These are phyloP conservation scores for Cicer yamashitae DNA, from an alignment of 306 rosid species.

Conservation along the genomic window DNA sequence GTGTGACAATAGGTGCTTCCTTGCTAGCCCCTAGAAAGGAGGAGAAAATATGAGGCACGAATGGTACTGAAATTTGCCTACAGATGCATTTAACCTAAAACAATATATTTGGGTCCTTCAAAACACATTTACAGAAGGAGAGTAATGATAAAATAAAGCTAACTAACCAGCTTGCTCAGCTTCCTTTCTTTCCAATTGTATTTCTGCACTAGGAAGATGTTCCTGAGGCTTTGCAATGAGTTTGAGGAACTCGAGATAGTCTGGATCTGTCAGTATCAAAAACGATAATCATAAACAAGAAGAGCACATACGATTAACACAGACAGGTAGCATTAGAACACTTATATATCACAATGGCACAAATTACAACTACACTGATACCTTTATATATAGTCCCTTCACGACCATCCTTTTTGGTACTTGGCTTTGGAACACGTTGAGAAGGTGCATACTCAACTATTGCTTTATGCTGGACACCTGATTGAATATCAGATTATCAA, in stretches of 20 bases:
- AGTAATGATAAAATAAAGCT: slow-evolving; percentile 5
- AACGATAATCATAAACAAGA: slow-evolving; percentile 22
- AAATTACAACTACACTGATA: slow-evolving; percentile 30
- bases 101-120: slow-evolving; percentile 25
- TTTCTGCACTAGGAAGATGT: slow-evolving; percentile 98
- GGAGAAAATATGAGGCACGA: slow-evolving; percentile 18
- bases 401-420: slow-evolving; percentile 78
- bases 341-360: not conserved
- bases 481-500: slow-evolving; percentile 25
- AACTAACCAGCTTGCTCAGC: slow-evolving; percentile 93
- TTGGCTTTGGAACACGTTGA: slow-evolving; percentile 75
- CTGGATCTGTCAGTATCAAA: slow-evolving; percentile 69
- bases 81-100: slow-evolving; percentile 10
- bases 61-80: slow-evolving; percentile 16
- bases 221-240: slow-evolving; percentile 80
- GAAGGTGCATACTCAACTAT: slow-evolving; percentile 95
- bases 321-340: not conserved
- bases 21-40: slow-evolving; percentile 69
- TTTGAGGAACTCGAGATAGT: slow-evolving; percentile 92
- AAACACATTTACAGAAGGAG: slow-evolving; percentile 16
- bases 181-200: slow-evolving; percentile 97
- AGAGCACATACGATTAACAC: slow-evolving; percentile 9
- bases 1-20: slow-evolving; percentile 80
- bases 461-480: slow-evolving; percentile 83
- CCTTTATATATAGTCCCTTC: slow-evolving; percentile 94